Percentiles rank a stretch among this genome's conserved stretches.
Evolutionary conservation across 805 yeast genomes (phyloP).

Genomic region (Peterozyma toletana): DNA sequence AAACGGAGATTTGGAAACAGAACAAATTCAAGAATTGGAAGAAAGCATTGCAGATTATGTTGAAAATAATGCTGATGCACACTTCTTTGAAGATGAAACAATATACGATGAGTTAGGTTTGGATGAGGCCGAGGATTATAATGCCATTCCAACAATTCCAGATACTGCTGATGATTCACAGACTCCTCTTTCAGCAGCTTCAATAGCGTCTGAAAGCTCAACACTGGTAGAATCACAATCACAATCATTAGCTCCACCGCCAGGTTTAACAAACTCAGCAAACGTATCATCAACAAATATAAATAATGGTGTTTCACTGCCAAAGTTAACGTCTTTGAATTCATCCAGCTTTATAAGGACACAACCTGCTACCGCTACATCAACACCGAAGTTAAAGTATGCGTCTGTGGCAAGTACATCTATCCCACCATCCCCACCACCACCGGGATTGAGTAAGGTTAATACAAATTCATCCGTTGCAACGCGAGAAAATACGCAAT

Average conservation of each 20-base stretch:
- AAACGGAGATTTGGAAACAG: conserved; percentile 71
- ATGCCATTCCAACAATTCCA: not conserved
- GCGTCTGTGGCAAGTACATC: conserved; percentile 8
- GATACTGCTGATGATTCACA: not conserved
- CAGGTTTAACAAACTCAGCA: not conserved
- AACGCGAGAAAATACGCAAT: conserved; percentile 5
- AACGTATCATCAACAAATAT: not conserved
- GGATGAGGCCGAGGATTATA: conserved; percentile 32
- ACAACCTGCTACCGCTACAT: not conserved
- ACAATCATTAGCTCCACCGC: not conserved
- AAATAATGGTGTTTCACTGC: too few relatives aligned
- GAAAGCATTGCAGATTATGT: conserved; percentile 92
- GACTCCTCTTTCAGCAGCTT: not conserved
- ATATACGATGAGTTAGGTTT: conserved; percentile 84
- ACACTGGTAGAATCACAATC: not conserved
- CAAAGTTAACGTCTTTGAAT: too few relatives aligned
- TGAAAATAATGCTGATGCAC: conserved; percentile 89
- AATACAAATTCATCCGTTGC: conserved; percentile 1
- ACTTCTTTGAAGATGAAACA: conserved; percentile 90
- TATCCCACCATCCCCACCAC: conserved; percentile 2
- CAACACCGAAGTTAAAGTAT: conserved; percentile 6
- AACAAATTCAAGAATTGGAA: conserved; percentile 63
- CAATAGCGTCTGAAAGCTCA: not conserved
- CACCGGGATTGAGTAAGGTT: conserved; percentile 3
- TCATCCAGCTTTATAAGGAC: too few relatives aligned